Evolutionary conservation across 2,329 filamentous ascomycete genomes (phyloP).

Genomic region (Drechslerella coelobrocha): DNA sequence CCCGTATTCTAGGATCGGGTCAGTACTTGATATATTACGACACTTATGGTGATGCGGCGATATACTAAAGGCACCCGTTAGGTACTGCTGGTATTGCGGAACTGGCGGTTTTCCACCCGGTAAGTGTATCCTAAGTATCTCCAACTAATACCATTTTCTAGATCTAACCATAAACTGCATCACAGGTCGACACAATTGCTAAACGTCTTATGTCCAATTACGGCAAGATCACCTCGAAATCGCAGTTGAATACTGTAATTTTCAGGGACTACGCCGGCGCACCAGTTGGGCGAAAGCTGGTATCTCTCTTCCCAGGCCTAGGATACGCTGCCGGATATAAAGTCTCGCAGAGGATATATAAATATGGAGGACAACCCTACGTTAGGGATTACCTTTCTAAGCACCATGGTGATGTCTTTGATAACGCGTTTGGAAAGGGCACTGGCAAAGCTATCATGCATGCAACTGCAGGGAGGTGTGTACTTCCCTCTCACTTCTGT

Average conservation of each 20-base stretch:
- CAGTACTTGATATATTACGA: slow-evolving; percentile 53
- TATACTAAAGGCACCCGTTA: slow-evolving; percentile 58
- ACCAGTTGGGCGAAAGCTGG: slow-evolving; percentile 76
- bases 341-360: slow-evolving; percentile 96
- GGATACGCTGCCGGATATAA: slow-evolving; percentile 99
- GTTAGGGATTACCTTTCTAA: slow-evolving; percentile 84
- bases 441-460: slow-evolving; percentile 98
- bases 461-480: slow-evolving; percentile 86
- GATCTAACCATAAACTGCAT: slow-evolving; percentile 52
- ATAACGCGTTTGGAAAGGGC: slow-evolving; percentile 89
- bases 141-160: background rate
- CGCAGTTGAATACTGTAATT: slow-evolving; percentile 84
- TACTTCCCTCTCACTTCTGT: background rate
- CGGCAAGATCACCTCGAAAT: slow-evolving; percentile 68
- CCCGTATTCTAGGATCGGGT: slow-evolving; percentile 92
- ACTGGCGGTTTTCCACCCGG: slow-evolving; percentile 89
- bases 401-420: slow-evolving; percentile 83
- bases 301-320: slow-evolving; percentile 94
- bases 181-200: slow-evolving; percentile 94
- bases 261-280: slow-evolving; percentile 88
- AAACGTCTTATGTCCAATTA: slow-evolving; percentile 99
- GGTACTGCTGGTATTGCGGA: slow-evolving; percentile 92
- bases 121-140: slow-evolving; percentile 60
- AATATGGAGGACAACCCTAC: slow-evolving; percentile 96
- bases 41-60: background rate